These are phyloP conservation scores for Lenzites betulinus DNA, from an alignment of 768 basidiomycete species.

Conservation along the genomic window DNA sequence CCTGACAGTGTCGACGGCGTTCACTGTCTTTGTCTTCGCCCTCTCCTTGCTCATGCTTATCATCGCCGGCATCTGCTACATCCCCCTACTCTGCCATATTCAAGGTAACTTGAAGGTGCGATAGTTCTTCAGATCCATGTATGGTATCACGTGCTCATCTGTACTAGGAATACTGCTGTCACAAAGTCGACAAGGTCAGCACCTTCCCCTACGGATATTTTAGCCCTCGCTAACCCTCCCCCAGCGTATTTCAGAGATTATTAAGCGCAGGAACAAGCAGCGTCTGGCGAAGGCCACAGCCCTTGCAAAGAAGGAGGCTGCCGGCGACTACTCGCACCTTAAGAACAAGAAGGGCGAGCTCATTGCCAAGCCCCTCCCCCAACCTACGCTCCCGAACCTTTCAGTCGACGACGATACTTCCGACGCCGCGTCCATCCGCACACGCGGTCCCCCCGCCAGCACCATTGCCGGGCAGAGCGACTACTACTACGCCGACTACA, in stretches of 20 bases:
- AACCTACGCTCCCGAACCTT: slow-evolving; percentile 93
- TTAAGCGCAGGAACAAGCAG: slow-evolving; percentile 89
- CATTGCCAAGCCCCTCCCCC: slow-evolving; percentile 78
- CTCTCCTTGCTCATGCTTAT: slow-evolving; percentile 83
- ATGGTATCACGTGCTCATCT: slow-evolving; percentile 4
- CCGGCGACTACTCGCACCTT: slow-evolving; percentile 86
- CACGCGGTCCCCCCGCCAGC: slow-evolving; percentile 57
- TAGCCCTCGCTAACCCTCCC: slow-evolving; percentile 9
- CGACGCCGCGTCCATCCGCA: slow-evolving; percentile 56
- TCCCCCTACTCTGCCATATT: slow-evolving; percentile 95
- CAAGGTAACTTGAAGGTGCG: slow-evolving; percentile 93
- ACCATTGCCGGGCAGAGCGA: slow-evolving; percentile 51
- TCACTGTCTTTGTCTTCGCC: slow-evolving; percentile 86
- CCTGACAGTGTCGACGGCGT: slow-evolving; percentile 85
- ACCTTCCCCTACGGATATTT: slow-evolving; percentile 7
- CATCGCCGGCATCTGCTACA: slow-evolving; percentile 82
- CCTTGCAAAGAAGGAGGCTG: slow-evolving; percentile 87
- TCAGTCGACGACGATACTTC: slow-evolving; percentile 75
- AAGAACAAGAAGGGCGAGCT: slow-evolving; percentile 92
- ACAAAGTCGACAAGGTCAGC: slow-evolving; percentile 94
- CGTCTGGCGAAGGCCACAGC: slow-evolving; percentile 79
- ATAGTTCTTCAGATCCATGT: not conserved
- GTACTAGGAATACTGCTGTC: slow-evolving; percentile 90
- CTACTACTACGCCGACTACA: slow-evolving; percentile 53
- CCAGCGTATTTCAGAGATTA: slow-evolving; percentile 89